These are phyloP conservation scores for Lunasporangiospora selenospora DNA, from an alignment of 192 early-diverging fungal genomes.

Conservation along the genomic window DNA sequence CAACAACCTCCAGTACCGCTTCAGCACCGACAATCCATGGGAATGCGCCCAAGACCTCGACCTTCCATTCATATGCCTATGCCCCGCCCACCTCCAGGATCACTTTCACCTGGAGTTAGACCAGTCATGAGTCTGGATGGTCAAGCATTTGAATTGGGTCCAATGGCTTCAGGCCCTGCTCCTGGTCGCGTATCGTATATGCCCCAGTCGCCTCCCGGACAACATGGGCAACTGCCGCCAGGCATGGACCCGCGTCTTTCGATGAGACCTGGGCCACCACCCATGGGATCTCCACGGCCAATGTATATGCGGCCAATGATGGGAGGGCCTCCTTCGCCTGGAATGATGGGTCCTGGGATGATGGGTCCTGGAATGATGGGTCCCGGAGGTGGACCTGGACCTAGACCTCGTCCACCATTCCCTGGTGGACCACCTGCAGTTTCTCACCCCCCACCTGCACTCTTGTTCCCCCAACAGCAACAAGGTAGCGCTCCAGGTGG, in stretches of 20 bases:
- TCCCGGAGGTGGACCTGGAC: neutral
- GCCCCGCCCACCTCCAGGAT: conserved; percentile 8
- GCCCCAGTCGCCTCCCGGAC: neutral
- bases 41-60: conserved; percentile 15
- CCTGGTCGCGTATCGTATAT: neutral
- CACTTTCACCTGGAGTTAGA: conserved; percentile 13
- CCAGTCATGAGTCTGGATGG: conserved; percentile 4
- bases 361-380: neutral
- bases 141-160: conserved; percentile 27
- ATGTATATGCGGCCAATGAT: conserved; percentile 19
- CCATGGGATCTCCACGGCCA: conserved; percentile 6
- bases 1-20: conserved; percentile 13
- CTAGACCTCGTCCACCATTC: conserved; percentile 9
- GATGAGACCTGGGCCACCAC: conserved; percentile 10
- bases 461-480: conserved; percentile 19
- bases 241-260: conserved; percentile 20
- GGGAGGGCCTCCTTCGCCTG: neutral
- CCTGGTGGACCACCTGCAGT: neutral
- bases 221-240: conserved; percentile 1
- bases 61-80: conserved; percentile 18
- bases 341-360: neutral
- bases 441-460: conserved; percentile 6
- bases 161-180: neutral
- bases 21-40: conserved; percentile 18
- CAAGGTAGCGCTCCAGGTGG: neutral